Evolutionary conservation across 2,329 filamentous ascomycete genomes (phyloP).

Genomic region (Trichoderma arundinaceum): DNA sequence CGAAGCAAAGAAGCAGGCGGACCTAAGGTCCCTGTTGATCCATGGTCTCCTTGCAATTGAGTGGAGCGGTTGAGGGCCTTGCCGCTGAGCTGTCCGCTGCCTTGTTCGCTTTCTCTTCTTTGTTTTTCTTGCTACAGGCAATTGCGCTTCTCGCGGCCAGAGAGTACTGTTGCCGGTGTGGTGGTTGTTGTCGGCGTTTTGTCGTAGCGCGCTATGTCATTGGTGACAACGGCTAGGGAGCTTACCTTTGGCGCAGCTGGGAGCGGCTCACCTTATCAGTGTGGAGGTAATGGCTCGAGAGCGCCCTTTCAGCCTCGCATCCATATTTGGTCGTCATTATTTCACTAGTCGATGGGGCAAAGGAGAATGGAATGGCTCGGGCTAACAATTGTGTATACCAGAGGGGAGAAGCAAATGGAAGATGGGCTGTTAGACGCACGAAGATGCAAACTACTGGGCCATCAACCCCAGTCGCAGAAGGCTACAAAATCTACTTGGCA

Average conservation of each 20-base stretch:
- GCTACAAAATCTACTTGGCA: too few species aligned
- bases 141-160: not conserved
- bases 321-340: not conserved
- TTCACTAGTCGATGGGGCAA: not conserved
- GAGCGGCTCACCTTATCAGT: conserved; percentile 9
- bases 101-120: not conserved
- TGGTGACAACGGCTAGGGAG: conserved; percentile 22
- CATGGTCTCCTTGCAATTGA: conserved; percentile 34
- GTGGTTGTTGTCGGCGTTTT: conserved; percentile 1
- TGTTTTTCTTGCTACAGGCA: not conserved
- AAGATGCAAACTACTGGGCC: too few species aligned
- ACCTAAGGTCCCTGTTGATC: conserved; percentile 33
- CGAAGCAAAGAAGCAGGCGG: conserved; percentile 11
- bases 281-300: not conserved
- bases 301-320: conserved; percentile 3
- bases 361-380: not conserved
- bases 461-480: too few species aligned
- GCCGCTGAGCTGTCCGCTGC: conserved; percentile 8
- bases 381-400: not conserved
- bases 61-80: conserved; percentile 21
- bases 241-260: conserved; percentile 14
- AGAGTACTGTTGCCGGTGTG: not conserved
- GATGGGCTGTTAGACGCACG: not conserved
- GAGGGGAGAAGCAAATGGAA: not conserved
- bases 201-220: conserved; percentile 25